Evolutionary conservation across 2,329 filamentous ascomycete genomes (phyloP), one percentile per base, ranked within the genome.

Genomic region (Fusarium udum): DNA sequence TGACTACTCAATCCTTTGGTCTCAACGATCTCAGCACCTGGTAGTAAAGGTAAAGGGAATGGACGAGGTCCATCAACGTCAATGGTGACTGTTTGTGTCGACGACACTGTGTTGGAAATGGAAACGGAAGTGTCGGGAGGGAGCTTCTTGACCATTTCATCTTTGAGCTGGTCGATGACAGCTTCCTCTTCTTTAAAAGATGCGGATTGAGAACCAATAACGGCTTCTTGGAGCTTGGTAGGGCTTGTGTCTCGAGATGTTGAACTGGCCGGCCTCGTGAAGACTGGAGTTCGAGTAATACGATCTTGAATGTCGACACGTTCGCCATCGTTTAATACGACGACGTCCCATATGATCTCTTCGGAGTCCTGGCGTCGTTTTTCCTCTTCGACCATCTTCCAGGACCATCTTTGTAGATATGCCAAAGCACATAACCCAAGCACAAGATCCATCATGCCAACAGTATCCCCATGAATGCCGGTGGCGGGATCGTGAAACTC

Each of bases 401-500:
- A 85, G 67, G 88, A 91, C 77, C 85, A 86, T 60, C 85, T 84
- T 76, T 92, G 91, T 28, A 92, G 80, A 64, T 91, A 90, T 9
- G 90, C 89, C 63, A 92, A 81, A 20, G 89, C 89, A 67, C 87
- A 88, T 12, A 92, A 81, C 1, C 89, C 90, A 53, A 91, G 82
- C 8, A 91, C 79, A n/a, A 92, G 82, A 77, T 92, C 90, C 9
- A 86, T 80, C 20, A 91, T 86, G 4, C 89, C 87, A 28, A 92
- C 88, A 51, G 83, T 86, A 77, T 92, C 90, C 14, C 89, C 89
- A 51, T 86, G 84, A 6, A 84, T 82, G 10, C 89, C 90, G 0
- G 89, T 91, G 14, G 88, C 86, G 1, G 90, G 89, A 65, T 91
- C 90, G 59, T 87, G 86, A 66, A 92, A 91, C 78, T 92, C 91